Conservation (phyloP, 345 rosid species). For the Brassica napus region Da-Ae NC_063434.1:24995001-24995500, state of each 20-base stretch:
- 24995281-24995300: conserved; percentile 10
- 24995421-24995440: conserved; percentile 51
- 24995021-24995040: no score
- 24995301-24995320: not conserved
- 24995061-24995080: no score
- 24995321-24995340: conserved; percentile 1
- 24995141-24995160: conserved; percentile 59
- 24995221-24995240: conserved; percentile 85
- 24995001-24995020: no score
- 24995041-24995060: no score
- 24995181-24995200: conserved; percentile 89
- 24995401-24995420: conserved; percentile 51
- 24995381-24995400: conserved; percentile 87
- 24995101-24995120: conserved; percentile 61
- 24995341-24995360: conserved; percentile 31
- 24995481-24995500: conserved; percentile 52
- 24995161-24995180: conserved; percentile 75
- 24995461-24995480: conserved; percentile 48
- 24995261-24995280: not conserved
- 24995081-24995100: not conserved
- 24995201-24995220: conserved; percentile 78
- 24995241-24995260: conserved; percentile 65
- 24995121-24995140: conserved; percentile 77
- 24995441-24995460: conserved; percentile 50
- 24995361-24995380: conserved; percentile 91